Evolutionary conservation across 2,329 filamentous ascomycete genomes (phyloP).

Genomic region (Fusarium sp.): DNA sequence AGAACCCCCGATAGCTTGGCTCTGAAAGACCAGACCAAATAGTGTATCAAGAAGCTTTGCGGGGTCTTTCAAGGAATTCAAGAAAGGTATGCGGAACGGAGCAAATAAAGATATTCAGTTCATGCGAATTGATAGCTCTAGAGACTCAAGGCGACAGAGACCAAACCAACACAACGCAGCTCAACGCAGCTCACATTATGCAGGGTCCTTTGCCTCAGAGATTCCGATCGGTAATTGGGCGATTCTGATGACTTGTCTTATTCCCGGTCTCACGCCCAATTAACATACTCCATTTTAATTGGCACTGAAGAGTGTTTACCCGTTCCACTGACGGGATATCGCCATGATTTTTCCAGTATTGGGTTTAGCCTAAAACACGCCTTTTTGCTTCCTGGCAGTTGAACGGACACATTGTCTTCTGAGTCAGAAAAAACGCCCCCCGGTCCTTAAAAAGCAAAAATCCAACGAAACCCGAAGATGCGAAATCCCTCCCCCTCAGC

Average conservation of each 20-base stretch:
- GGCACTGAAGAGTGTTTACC: constrained; percentile 14
- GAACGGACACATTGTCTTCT: constrained; percentile 4
- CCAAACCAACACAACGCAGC: constrained; percentile 18
- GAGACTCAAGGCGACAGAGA: constrained; percentile 16
- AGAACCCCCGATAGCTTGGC: not conserved
- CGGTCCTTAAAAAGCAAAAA: not conserved
- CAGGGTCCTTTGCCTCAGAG: constrained; percentile 38
- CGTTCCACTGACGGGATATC: not conserved
- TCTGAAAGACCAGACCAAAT: constrained; percentile 4
- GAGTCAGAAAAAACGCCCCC: constrained; percentile 36
- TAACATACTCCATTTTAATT: constrained; percentile 11
- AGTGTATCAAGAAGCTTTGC: not conserved
- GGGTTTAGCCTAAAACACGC: constrained; percentile 38
- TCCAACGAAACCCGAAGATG: constrained; percentile 4
- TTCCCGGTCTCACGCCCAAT: constrained; percentile 21
- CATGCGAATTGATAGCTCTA: not conserved
- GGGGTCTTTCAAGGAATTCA: constrained; percentile 4
- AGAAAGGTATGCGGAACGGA: not conserved
- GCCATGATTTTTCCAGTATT: constrained; percentile 34
- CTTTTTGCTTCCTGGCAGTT: constrained; percentile 5
- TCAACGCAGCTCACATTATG: constrained; percentile 23
- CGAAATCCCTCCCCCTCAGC: constrained; percentile 19
- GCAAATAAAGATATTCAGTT: not conserved
- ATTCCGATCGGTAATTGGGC: constrained; percentile 42
- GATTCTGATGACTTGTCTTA: constrained; percentile 37